Evolutionary conservation across 257 asterid genomes (phyloP).

Genomic region (Lantana camara): DNA sequence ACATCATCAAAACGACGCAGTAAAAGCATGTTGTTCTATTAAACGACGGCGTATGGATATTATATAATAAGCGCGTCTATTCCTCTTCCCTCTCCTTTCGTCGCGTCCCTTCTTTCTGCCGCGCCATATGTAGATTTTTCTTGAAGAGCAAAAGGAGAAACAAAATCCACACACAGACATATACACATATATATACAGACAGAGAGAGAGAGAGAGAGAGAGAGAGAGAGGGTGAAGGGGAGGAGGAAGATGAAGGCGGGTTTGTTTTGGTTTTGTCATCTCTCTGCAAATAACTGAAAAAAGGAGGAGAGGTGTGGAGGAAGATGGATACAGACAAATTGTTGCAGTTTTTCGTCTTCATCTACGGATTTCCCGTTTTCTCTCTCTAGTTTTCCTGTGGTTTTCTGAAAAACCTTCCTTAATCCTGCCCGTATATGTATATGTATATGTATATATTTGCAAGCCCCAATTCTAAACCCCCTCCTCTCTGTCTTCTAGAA

Average conservation of each 20-base stretch:
- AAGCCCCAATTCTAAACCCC: constrained; percentile 43
- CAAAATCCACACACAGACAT: constrained; percentile 12
- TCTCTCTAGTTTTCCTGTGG: constrained; percentile 4
- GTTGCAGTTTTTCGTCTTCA: constrained; percentile 29
- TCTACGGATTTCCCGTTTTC: constrained; percentile 28
- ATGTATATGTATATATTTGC: constrained; percentile 24
- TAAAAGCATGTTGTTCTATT: background rate
- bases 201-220: constrained; percentile 5
- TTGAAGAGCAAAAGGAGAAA: constrained; percentile 8
- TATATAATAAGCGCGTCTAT: constrained; percentile 17
- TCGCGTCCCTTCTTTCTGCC: constrained; percentile 37
- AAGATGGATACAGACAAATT: constrained; percentile 30
- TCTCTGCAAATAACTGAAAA: constrained; percentile 46
- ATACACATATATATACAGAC: constrained; percentile 5
- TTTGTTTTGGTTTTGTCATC: constrained; percentile 30
- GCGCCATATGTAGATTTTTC: constrained; percentile 27
- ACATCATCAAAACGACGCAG: constrained; percentile 23
- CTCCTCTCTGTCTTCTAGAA: constrained; percentile 10
- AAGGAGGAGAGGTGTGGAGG: constrained; percentile 24
- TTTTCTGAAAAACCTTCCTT: constrained; percentile 17
- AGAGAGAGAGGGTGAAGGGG: background rate
- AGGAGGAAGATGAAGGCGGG: constrained; percentile 20
- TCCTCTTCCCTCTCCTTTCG: constrained; percentile 32
- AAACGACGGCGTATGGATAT: constrained; percentile 25
- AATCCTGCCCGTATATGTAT: constrained; percentile 25